phyloP scores from a whole-genome alignment of 2,329 filamentous ascomycete genomes.

The Curvularia lunata region DNA sequence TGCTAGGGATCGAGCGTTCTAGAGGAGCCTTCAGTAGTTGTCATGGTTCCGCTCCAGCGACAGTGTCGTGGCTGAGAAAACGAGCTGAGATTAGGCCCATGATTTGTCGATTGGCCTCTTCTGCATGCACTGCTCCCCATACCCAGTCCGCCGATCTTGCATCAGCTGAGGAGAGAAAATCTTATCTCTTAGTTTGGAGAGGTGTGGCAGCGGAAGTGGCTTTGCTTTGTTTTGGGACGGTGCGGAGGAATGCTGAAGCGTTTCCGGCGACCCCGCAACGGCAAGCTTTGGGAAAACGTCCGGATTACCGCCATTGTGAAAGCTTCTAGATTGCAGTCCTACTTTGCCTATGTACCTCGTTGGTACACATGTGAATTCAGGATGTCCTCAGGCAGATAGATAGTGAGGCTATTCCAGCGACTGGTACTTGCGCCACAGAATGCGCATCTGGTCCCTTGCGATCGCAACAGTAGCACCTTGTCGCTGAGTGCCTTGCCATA shows the following conservation, averaged over 20 bases:
- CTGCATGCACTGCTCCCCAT: conserved; percentile 20
- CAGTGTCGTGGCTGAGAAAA: conserved; percentile 20
- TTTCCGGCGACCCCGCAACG: conserved; percentile 10
- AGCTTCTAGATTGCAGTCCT: not conserved
- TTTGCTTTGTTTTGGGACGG: conserved; percentile 11
- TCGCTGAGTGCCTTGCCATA: not conserved
- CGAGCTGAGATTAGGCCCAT: conserved; percentile 23
- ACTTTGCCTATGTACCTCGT: not conserved
- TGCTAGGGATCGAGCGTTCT: not conserved
- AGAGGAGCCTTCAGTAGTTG: conserved; percentile 4
- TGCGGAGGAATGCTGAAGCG: conserved; percentile 1
- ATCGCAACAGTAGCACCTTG: not conserved
- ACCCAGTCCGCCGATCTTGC: conserved; percentile 10
- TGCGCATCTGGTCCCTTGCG: not conserved
- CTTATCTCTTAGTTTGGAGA: not conserved
- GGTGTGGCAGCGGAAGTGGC: conserved; percentile 7
- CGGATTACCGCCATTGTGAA: not conserved
- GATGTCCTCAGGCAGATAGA: not conserved
- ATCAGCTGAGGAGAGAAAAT: conserved; percentile 18
- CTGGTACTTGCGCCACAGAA: not conserved
- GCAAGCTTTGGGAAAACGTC: not conserved
- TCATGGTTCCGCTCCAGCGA: conserved; percentile 19
- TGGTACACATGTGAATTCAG: not conserved
- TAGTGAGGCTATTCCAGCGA: not conserved
- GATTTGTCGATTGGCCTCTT: conserved; percentile 20